phyloP scores from a whole-genome alignment of 306 rosid species.

The Spatholobus suberectus region DNA sequence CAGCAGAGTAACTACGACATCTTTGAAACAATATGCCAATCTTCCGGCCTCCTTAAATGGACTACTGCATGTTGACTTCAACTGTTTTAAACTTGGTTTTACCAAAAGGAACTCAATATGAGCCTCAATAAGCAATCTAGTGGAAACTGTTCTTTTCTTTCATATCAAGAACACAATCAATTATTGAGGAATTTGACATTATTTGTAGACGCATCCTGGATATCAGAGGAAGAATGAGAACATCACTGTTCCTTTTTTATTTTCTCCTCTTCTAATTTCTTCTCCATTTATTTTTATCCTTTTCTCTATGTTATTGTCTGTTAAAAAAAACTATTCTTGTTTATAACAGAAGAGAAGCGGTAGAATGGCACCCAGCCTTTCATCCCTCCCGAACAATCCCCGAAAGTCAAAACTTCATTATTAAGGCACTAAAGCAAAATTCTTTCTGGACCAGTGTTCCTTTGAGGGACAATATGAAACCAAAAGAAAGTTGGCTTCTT shows the following conservation, averaged over 20 bases:
- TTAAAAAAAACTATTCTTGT: neutral
- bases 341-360: neutral
- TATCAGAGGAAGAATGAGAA: neutral
- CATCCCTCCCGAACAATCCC: neutral
- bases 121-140: neutral
- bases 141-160: constrained; percentile 1
- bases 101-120: neutral
- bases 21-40: constrained; percentile 1
- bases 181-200: neutral
- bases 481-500: neutral
- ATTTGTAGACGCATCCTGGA: neutral
- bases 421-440: neutral
- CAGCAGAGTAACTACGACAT: neutral
- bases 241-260: neutral
- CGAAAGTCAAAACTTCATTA: neutral
- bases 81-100: constrained; percentile 9
- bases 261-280: neutral
- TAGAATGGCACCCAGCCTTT: neutral
- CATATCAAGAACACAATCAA: neutral
- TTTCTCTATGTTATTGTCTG: neutral
- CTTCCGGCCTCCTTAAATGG: neutral
- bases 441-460: neutral
- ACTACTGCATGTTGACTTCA: neutral
- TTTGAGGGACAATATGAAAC: neutral
- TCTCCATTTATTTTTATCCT: neutral